These are phyloP conservation scores for Gossypium schwendimanii DNA, from an alignment of 441 rosid species.

Conservation along the genomic window DNA sequence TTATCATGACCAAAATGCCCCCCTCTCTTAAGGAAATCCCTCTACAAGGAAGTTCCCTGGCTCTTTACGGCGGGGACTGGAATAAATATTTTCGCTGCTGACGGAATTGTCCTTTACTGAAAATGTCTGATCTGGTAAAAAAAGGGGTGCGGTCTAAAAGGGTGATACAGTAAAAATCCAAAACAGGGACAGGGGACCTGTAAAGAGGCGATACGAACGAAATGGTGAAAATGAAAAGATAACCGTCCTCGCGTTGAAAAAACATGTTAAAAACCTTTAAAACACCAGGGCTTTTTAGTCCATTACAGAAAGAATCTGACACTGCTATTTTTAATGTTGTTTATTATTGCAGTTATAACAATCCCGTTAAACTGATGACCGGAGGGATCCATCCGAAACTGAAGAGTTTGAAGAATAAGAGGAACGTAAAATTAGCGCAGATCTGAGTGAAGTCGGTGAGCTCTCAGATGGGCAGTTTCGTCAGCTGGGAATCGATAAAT, in stretches of 20 bases:
- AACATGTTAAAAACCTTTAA: not conserved
- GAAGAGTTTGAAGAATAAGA: not conserved
- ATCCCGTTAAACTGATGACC: not conserved
- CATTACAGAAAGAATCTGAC: not conserved
- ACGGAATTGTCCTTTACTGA: constrained; percentile 20
- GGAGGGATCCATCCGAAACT: constrained; percentile 1
- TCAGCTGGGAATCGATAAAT: not conserved
- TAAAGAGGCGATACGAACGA: constrained; percentile 32
- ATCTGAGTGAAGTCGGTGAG: constrained; percentile 14
- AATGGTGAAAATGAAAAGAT: constrained; percentile 21
- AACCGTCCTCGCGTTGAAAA: constrained; percentile 3
- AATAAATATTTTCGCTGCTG: constrained; percentile 7
- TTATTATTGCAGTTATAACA: not conserved
- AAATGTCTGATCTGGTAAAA: not conserved
- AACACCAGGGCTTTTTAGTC: constrained; percentile 17
- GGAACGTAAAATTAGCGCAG: constrained; percentile 5
- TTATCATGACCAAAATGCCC: constrained; percentile 15
- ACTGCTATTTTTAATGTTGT: not conserved
- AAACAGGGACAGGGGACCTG: constrained; percentile 14
- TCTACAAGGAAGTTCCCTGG: too few relatives aligned
- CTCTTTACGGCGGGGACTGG: not conserved
- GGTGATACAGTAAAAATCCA: constrained; percentile 19
- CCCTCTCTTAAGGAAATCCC: too few relatives aligned
- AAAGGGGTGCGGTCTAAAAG: not conserved
- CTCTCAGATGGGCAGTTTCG: not conserved